Conservation (phyloP, 208 protist genomes). For the Phytomonas sp. region DNA sequence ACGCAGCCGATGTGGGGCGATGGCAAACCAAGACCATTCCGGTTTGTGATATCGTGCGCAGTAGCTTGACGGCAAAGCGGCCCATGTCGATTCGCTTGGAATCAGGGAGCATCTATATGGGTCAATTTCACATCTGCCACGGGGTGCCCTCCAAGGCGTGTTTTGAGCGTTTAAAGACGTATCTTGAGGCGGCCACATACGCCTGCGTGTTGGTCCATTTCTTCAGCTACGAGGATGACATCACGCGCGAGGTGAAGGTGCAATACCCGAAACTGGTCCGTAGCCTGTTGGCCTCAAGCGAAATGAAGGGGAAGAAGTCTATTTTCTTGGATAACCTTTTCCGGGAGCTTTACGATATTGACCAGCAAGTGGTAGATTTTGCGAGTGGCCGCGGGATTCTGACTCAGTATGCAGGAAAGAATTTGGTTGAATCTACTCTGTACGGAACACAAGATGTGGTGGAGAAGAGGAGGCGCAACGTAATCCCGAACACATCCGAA, state of each 20-base stretch:
- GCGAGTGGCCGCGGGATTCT: conserved; percentile 16
- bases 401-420: conserved; percentile 19
- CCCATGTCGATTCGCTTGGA: conserved; percentile 21
- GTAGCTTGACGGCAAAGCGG: conserved; percentile 15
- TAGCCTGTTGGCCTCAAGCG: conserved; percentile 15
- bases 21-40: neutral
- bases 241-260: conserved; percentile 17
- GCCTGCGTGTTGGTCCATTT: conserved; percentile 36
- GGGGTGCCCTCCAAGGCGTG: conserved; percentile 16
- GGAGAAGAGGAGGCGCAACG: conserved; percentile 52
- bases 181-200: conserved; percentile 51
- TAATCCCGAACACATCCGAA: conserved; percentile 29
- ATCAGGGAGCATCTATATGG: conserved; percentile 29
- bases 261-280: conserved; percentile 51
- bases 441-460: conserved; percentile 37
- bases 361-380: conserved; percentile 22
- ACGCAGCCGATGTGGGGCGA: neutral
- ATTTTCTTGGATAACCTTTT: conserved; percentile 42
- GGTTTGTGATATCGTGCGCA: conserved; percentile 28
- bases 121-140: conserved; percentile 24
- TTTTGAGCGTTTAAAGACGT: conserved; percentile 45
- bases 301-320: conserved; percentile 14
- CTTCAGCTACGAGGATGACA: conserved; percentile 22
- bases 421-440: conserved; percentile 37
- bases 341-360: conserved; percentile 20